Evolutionary conservation across 1,139 yeast genomes (phyloP).

Genomic region (Nakaseomyces delphensis): DNA sequence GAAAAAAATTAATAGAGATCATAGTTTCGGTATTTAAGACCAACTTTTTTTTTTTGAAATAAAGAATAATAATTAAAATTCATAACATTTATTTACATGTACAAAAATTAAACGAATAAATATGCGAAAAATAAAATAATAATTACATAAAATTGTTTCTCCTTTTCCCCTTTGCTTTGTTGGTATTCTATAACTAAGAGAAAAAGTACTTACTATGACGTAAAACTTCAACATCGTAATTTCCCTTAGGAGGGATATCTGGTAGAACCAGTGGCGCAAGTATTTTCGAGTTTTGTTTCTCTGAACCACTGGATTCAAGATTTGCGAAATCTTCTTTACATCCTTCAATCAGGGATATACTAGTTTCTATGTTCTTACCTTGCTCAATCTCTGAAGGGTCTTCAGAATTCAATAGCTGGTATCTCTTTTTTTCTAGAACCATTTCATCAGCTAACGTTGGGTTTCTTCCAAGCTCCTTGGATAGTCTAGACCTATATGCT

Average conservation of each 20-base stretch:
- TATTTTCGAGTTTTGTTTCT: conserved; percentile 28
- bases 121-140: conserved; percentile 6
- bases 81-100: conserved; percentile 4
- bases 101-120: conserved; percentile 3
- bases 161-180: not conserved
- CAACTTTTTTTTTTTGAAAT: too few species aligned
- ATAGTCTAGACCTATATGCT: conserved; percentile 43
- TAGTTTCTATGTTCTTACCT: conserved; percentile 59
- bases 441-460: conserved; percentile 67
- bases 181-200: conserved; percentile 23
- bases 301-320: conserved; percentile 19
- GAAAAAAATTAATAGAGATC: too few species aligned
- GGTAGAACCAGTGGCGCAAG: conserved; percentile 65
- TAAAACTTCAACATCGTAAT: conserved; percentile 68
- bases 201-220: conserved; percentile 76
- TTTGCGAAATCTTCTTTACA: conserved; percentile 6
- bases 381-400: conserved; percentile 42
- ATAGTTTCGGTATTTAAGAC: too few species aligned
- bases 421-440: conserved; percentile 58
- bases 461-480: conserved; percentile 45
- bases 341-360: conserved; percentile 55
- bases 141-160: not conserved
- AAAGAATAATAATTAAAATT: conserved; percentile 2
- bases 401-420: conserved; percentile 44
- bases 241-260: conserved; percentile 70